Evolutionary conservation across 441 rosid species (phyloP).

Genomic region (Metrosideros polymorpha): DNA sequence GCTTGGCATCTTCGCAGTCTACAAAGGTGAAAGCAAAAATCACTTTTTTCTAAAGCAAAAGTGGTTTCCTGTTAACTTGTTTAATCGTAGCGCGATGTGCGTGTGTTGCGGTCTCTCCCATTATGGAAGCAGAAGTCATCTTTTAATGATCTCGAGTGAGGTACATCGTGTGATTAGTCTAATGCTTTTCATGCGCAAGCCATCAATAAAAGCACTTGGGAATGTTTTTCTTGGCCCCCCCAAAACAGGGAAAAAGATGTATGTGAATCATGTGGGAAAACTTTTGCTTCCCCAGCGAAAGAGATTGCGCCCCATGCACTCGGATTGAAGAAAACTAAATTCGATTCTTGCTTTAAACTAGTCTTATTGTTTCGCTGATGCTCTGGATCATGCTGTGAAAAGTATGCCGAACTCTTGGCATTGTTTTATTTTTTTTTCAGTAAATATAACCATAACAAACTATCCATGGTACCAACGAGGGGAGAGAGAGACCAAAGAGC

Average conservation of each 20-base stretch:
- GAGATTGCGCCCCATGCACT: not conserved
- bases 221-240: not conserved
- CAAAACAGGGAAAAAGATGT: not conserved
- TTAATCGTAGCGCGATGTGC: not conserved
- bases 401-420: not conserved
- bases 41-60: not conserved
- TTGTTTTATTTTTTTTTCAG: not conserved
- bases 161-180: not conserved
- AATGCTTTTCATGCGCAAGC: not conserved
- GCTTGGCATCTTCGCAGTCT: not conserved
- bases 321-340: not conserved
- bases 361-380: not conserved
- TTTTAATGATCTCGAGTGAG: not conserved
- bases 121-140: not conserved
- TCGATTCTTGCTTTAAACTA: not conserved
- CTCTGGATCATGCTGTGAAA: not conserved
- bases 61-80: not conserved
- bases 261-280: not conserved
- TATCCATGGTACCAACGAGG: not conserved
- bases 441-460: not conserved
- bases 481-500: not conserved
- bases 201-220: not conserved
- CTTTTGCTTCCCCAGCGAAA: not conserved
- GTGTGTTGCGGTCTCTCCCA: not conserved
- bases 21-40: not conserved